A percentile compares a stretch with the other conserved stretches of the same genome.
phyloP scores from a whole-genome alignment of 495 filamentous ascomycete species.

The Tuber melanosporum region DNA sequence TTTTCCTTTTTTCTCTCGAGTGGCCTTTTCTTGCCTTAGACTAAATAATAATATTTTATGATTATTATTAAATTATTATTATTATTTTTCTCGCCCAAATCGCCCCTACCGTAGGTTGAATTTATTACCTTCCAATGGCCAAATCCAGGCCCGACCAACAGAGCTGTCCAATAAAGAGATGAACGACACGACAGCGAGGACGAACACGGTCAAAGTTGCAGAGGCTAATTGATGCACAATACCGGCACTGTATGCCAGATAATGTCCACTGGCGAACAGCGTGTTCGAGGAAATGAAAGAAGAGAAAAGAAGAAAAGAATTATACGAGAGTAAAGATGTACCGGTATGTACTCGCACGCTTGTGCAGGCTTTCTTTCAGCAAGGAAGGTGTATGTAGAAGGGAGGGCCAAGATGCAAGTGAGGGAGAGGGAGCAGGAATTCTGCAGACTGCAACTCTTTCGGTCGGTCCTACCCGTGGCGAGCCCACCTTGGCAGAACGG shows the following conservation, averaged over 20 bases:
- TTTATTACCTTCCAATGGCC: neutral
- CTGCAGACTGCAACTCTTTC: neutral
- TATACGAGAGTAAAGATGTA: neutral
- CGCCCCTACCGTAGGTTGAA: neutral
- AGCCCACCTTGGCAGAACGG: neutral
- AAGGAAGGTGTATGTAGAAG: neutral
- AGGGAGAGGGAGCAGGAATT: neutral
- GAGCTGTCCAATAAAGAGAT: conserved; percentile 3
- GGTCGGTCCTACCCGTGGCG: conserved; percentile 1
- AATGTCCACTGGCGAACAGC: neutral
- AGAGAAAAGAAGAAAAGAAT: neutral
- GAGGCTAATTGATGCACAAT: conserved; percentile 5
- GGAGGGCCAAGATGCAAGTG: neutral
- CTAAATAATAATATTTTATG: neutral
- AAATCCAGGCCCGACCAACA: neutral
- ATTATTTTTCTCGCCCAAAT: neutral
- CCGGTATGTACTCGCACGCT: neutral
- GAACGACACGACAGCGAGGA: conserved; percentile 4
- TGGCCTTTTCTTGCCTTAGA: neutral
- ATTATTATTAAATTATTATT: neutral
- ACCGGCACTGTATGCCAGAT: neutral
- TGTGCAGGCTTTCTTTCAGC: neutral
- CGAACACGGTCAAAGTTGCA: neutral
- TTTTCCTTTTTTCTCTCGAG: neutral
- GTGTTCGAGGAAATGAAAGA: neutral